These are phyloP conservation scores for Alternaria ventricosa DNA, from an alignment of 2,329 filamentous ascomycete genomes.

Conservation along the genomic window DNA sequence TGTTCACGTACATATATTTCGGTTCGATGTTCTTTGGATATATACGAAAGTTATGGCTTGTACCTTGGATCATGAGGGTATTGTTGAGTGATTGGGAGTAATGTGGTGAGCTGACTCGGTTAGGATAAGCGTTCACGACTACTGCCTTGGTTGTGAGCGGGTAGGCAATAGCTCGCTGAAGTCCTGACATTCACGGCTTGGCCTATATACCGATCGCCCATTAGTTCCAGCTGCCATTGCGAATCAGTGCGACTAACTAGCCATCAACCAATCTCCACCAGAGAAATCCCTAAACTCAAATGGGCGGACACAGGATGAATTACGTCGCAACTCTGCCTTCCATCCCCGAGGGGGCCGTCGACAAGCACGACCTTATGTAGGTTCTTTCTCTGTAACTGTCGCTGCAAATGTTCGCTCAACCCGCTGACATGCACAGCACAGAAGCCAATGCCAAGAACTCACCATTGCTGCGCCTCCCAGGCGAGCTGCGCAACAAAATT, in stretches of 20 bases:
- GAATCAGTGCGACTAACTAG: background rate
- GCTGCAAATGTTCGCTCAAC: background rate
- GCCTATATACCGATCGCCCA: background rate
- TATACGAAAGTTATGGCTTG: background rate
- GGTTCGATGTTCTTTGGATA: background rate
- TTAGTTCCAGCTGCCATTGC: background rate
- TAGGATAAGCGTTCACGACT: background rate
- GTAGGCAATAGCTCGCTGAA: background rate
- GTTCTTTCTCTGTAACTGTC: background rate
- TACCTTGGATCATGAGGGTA: background rate
- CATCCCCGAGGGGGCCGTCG: background rate
- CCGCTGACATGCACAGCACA: background rate
- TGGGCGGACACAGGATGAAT: background rate
- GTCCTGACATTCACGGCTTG: background rate
- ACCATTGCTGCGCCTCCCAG: background rate
- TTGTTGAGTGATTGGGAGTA: background rate
- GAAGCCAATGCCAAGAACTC: background rate
- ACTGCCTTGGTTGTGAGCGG: background rate
- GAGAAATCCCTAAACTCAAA: background rate
- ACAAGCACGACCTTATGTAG: background rate
- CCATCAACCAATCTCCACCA: background rate
- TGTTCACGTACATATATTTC: background rate
- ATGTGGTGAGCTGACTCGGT: background rate
- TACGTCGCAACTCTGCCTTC: background rate
- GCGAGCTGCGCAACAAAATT: background rate